Conservation (phyloP, 1,284 basidiomycete species). For the Sutorius eximius region DNA sequence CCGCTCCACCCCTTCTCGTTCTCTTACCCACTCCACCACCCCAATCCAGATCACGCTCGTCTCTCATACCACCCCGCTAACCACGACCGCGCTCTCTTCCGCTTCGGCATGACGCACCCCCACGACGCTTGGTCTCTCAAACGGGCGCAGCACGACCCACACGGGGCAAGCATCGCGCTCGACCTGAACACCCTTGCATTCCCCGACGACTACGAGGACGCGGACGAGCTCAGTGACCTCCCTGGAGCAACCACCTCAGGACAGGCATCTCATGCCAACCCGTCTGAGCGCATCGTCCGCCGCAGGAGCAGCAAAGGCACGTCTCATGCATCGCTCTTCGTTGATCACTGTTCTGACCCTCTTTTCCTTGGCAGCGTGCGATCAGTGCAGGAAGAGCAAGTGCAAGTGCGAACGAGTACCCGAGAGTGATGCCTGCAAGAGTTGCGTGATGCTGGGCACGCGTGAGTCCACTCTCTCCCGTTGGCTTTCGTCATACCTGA, state of each 20-base stretch:
- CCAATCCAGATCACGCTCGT: not conserved
- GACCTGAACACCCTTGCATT: conserved; percentile 41
- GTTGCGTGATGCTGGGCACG: conserved; percentile 68
- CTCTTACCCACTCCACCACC: conserved; percentile 10
- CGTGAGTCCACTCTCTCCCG: conserved; percentile 43
- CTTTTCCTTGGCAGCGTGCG: conserved; percentile 51
- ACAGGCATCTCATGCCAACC: conserved; percentile 21
- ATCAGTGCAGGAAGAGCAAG: conserved; percentile 66
- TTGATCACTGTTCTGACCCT: conserved; percentile 6
- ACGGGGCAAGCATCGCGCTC: conserved; percentile 12
- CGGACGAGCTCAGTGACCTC: conserved; percentile 45
- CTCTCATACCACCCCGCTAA: not conserved
- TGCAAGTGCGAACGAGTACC: conserved; percentile 31
- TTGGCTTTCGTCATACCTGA: conserved; percentile 12
- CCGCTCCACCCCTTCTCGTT: conserved; percentile 25
- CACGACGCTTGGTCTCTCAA: conserved; percentile 28
- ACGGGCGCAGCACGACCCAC: conserved; percentile 12
- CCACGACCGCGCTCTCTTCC: conserved; percentile 12
- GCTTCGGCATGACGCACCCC: conserved; percentile 31
- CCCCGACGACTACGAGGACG: conserved; percentile 53
- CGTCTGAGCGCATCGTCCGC: conserved; percentile 53
- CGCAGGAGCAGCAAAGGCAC: conserved; percentile 69
- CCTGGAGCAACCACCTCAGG: conserved; percentile 22
- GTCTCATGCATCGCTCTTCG: conserved; percentile 12
- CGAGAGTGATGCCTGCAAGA: conserved; percentile 47